A percentile compares a stretch with the other conserved stretches of the same genome.
These are phyloP conservation scores for Scedosporium aurantiacum DNA, from an alignment of 2,329 filamentous ascomycete species.

Conservation along the genomic window DNA sequence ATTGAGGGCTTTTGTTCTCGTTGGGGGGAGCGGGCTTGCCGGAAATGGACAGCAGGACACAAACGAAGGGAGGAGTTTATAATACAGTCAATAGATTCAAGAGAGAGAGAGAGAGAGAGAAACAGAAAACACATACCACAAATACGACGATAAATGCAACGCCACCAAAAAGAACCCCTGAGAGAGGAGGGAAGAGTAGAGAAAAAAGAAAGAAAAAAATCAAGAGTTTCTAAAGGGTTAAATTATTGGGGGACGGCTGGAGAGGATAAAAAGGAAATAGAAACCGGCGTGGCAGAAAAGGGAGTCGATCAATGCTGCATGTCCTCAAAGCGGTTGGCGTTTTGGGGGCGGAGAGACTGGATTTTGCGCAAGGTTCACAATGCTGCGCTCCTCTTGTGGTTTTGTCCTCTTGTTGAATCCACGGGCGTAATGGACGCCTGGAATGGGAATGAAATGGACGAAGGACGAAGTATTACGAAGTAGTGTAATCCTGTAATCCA, in stretches of 20 bases:
- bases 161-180: background rate
- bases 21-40: background rate
- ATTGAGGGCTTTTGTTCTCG: constrained; percentile 4
- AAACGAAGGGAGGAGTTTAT: background rate
- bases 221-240: background rate
- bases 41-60: background rate
- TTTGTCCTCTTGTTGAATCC: no score
- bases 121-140: background rate
- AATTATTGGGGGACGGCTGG: background rate
- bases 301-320: background rate
- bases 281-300: background rate
- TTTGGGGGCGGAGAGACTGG: background rate
- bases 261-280: background rate
- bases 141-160: background rate
- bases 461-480: background rate
- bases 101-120: background rate
- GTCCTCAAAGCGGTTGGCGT: background rate
- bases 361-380: background rate
- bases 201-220: background rate
- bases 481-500: background rate
- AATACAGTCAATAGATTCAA: background rate
- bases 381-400: no score
- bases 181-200: background rate
- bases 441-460: background rate
- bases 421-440: no score